These are phyloP conservation scores for Penicillium flavigenum DNA, from an alignment of 495 filamentous ascomycete species.

Conservation along the genomic window DNA sequence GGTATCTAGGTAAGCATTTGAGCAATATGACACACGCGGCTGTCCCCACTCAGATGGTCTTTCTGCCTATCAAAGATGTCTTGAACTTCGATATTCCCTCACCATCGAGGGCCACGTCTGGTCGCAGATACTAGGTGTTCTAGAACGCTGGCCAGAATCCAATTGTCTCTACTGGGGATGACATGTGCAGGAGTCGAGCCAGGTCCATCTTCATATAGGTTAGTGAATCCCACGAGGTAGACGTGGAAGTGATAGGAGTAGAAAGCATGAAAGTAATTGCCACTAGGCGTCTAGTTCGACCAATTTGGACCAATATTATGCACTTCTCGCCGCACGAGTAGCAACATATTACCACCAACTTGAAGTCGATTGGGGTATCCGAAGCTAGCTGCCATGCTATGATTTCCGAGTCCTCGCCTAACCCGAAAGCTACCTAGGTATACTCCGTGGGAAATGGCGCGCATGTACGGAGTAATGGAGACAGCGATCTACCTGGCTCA, in stretches of 20 bases:
- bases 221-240: conserved; percentile 8
- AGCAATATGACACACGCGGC: conserved; percentile 24
- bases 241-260: background rate
- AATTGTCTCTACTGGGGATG: conserved; percentile 24
- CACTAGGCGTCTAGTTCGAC: conserved; percentile 14
- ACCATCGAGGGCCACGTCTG: conserved; percentile 20
- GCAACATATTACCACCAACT: conserved; percentile 14
- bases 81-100: conserved; percentile 22
- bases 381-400: conserved; percentile 23
- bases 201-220: conserved; percentile 29
- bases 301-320: conserved; percentile 24
- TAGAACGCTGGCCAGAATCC: conserved; percentile 24
- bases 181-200: conserved; percentile 21
- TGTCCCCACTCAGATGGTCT: conserved; percentile 31
- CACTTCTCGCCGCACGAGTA: conserved; percentile 23
- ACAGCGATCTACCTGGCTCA: conserved; percentile 25
- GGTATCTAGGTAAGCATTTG: conserved; percentile 5
- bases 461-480: conserved; percentile 16
- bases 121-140: conserved; percentile 19
- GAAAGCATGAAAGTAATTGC: too few relatives aligned
- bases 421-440: conserved; percentile 6
- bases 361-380: conserved; percentile 10
- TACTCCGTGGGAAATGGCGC: conserved; percentile 12
- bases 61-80: conserved; percentile 25
- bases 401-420: conserved; percentile 23